phyloP scores from a whole-genome alignment of 495 filamentous ascomycete species.

The Echria macrotheca region DNA sequence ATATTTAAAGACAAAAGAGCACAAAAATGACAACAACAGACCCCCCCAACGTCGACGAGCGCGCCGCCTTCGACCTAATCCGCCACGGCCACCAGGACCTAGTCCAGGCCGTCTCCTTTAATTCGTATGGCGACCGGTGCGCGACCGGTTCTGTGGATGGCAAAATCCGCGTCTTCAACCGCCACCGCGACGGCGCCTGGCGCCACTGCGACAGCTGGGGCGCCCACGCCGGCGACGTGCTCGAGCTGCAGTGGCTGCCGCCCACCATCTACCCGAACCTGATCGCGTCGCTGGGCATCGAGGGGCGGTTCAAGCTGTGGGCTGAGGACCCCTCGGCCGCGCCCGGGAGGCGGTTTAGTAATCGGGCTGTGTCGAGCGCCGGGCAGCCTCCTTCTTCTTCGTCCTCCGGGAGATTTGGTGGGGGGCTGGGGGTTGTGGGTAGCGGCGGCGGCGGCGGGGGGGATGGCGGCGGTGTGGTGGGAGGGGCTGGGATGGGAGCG shows the following conservation, averaged over 20 bases:
- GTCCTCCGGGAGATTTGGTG: too few species aligned
- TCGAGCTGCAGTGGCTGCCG: slow-evolving; percentile 79
- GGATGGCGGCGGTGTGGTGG: neutral
- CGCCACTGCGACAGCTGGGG: slow-evolving; percentile 79
- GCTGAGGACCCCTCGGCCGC: slow-evolving; percentile 74
- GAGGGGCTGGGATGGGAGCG: too few species aligned
- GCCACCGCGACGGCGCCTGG: slow-evolving; percentile 71
- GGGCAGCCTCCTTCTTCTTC: neutral
- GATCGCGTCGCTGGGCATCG: slow-evolving; percentile 66
- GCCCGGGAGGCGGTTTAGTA: slow-evolving; percentile 72
- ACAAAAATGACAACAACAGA: slow-evolving; percentile 33
- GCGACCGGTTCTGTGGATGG: slow-evolving; percentile 90
- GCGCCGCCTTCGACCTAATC: slow-evolving; percentile 47
- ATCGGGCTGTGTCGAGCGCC: slow-evolving; percentile 7
- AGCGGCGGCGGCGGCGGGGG: neutral
- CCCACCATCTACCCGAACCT: slow-evolving; percentile 53
- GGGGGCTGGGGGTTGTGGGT: too few species aligned
- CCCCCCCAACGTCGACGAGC: slow-evolving; percentile 72
- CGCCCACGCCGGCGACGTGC: slow-evolving; percentile 86
- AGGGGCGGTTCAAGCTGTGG: slow-evolving; percentile 86
- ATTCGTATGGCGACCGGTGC: slow-evolving; percentile 84
- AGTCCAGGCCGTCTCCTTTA: slow-evolving; percentile 61
- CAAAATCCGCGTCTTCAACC: slow-evolving; percentile 86
- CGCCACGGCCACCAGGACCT: slow-evolving; percentile 63
- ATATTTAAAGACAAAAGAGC: neutral